Conservation (phyloP, 768 basidiomycete genomes). For the Russula foetens region DNA sequence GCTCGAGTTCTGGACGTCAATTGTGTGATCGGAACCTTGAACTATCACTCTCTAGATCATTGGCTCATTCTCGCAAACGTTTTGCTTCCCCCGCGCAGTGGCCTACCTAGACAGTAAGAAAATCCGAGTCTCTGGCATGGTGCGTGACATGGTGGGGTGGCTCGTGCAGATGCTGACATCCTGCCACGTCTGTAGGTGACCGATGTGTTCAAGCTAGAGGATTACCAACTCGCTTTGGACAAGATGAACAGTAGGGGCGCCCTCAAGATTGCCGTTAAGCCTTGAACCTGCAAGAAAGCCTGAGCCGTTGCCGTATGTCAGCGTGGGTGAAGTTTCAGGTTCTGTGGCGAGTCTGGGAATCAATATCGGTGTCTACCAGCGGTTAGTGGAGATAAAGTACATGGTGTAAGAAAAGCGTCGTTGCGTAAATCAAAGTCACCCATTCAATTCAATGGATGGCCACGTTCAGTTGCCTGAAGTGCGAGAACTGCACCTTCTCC, state of each 20-base stretch:
- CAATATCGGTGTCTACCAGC: background rate
- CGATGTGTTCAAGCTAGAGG: constrained; percentile 46
- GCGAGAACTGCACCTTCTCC: no score
- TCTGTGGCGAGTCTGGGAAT: background rate
- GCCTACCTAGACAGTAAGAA: constrained; percentile 85
- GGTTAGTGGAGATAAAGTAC: background rate
- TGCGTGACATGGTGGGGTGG: constrained; percentile 26
- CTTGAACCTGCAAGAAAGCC: constrained; percentile 22
- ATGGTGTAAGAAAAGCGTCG: background rate
- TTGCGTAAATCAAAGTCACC: no score
- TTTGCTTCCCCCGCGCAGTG: constrained; percentile 86
- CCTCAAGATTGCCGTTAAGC: constrained; percentile 46
- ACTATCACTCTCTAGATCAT: constrained; percentile 50
- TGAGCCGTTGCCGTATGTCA: background rate
- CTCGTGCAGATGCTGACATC: background rate
- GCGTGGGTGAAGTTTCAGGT: background rate
- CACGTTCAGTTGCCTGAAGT: background rate
- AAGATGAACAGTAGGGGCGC: constrained; percentile 52
- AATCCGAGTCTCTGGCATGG: constrained; percentile 75
- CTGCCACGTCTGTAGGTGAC: constrained; percentile 34
- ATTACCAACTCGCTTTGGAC: constrained; percentile 58
- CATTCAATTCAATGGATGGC: background rate
- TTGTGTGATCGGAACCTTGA: background rate
- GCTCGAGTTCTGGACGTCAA: background rate
- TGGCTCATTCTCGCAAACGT: constrained; percentile 84